phyloP scores from a whole-genome alignment of 2,329 filamentous ascomycete genomes.

The Trichoderma atrobrunneum region DNA sequence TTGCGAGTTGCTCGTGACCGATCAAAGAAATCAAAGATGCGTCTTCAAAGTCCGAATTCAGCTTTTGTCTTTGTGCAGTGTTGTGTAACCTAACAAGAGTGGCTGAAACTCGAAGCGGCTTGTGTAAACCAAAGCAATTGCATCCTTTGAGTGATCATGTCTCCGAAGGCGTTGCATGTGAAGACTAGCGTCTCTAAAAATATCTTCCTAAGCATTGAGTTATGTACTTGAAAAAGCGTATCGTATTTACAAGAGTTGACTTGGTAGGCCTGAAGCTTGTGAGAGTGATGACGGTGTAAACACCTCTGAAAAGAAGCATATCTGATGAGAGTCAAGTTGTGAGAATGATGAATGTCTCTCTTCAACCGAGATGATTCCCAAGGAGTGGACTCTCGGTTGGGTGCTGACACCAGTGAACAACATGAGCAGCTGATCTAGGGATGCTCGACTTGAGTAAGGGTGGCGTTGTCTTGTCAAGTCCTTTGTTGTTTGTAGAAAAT shows the following conservation, averaged over 20 bases:
- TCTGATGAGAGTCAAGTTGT: neutral
- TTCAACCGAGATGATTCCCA: neutral
- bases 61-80: neutral
- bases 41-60: neutral
- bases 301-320: neutral
- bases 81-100: neutral
- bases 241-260: neutral
- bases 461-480: neutral
- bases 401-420: neutral
- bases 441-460: neutral
- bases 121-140: neutral
- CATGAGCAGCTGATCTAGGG: neutral
- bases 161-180: neutral
- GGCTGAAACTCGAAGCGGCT: neutral
- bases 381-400: neutral
- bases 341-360: neutral
- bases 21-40: neutral
- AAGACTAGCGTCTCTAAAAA: neutral
- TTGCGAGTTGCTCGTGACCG: neutral
- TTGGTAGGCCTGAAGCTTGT: neutral
- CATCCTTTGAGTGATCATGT: neutral
- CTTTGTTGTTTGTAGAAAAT: neutral
- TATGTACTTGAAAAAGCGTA: neutral
- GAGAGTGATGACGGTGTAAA: neutral
- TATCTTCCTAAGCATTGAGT: neutral